A percentile compares a stretch with the other conserved stretches of the same genome.
Evolutionary conservation across 2,329 filamentous ascomycete species (phyloP).

Genomic region (Albophoma yamanashiensis): DNA sequence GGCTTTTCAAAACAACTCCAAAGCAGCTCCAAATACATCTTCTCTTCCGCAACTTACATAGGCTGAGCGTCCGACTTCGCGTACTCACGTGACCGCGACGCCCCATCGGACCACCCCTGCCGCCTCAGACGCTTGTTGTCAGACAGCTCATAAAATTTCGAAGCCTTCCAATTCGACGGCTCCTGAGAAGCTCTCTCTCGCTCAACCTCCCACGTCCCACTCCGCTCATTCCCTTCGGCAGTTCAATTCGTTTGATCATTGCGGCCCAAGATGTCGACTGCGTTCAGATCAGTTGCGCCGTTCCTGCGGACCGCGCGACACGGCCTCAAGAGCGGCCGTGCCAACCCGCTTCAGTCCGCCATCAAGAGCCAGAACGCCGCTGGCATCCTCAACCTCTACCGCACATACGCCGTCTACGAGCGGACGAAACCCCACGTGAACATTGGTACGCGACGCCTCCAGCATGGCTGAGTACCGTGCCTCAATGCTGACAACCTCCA

Average conservation of each 20-base stretch:
- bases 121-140: not conserved
- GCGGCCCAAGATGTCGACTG: slow-evolving; percentile 59
- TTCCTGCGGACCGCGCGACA: slow-evolving; percentile 74
- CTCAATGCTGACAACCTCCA: not conserved
- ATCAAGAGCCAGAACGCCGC: slow-evolving; percentile 52
- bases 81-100: not conserved
- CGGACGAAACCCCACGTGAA: slow-evolving; percentile 96
- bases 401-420: slow-evolving; percentile 64
- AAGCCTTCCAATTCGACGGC: slow-evolving; percentile 11
- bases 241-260: slow-evolving; percentile 14
- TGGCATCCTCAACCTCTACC: slow-evolving; percentile 54
- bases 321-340: slow-evolving; percentile 57
- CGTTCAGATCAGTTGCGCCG: slow-evolving; percentile 67
- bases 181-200: slow-evolving; percentile 9
- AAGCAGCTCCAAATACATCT: not conserved
- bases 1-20: too few species aligned
- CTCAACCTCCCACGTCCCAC: slow-evolving; percentile 2
- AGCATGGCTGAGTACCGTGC: not conserved
- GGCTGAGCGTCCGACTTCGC: not conserved
- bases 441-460: slow-evolving; percentile 55
- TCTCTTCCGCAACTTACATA: not conserved
- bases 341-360: slow-evolving; percentile 67
- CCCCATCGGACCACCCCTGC: not conserved
- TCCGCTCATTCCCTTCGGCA: slow-evolving; percentile 12
- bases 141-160: slow-evolving; percentile 25